phyloP scores from a whole-genome alignment of 129 eudicot species.

The Mikania micrantha region DNA sequence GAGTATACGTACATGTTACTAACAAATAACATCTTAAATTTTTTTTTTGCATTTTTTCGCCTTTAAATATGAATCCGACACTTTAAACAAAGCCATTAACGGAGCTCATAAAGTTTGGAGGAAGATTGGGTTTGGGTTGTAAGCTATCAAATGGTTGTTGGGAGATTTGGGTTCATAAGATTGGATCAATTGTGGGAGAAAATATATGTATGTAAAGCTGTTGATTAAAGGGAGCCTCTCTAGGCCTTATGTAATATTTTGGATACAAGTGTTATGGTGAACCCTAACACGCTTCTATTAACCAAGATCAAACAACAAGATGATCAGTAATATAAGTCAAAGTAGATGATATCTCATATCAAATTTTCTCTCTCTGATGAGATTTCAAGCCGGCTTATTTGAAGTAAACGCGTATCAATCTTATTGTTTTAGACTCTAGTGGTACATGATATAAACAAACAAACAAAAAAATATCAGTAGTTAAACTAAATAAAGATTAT shows the following conservation, averaged over 20 bases:
- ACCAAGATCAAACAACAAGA: no score
- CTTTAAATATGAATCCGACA: no score
- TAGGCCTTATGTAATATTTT: neutral
- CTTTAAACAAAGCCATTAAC: neutral
- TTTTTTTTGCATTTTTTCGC: no score
- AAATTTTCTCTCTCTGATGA: neutral
- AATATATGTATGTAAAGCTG: neutral
- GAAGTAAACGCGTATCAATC: no score
- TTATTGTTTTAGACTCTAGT: neutral
- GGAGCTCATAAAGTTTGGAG: neutral
- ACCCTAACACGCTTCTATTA: neutral
- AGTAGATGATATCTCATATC: neutral
- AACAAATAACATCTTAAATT: neutral
- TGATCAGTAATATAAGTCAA: neutral
- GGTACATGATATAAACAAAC: no score
- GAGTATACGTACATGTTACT: conserved; percentile 17
- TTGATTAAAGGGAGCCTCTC: neutral
- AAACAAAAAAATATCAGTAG: no score
- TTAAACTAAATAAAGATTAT: no score
- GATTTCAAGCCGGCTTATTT: conserved; percentile 9
- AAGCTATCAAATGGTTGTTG: neutral
- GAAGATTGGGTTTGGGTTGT: neutral
- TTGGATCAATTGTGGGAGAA: neutral
- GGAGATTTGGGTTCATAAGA: conserved; percentile 5
- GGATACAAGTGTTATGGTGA: neutral